phyloP scores from a whole-genome alignment of 2,329 filamentous ascomycete genomes.

The Clarireedia sp. region DNA sequence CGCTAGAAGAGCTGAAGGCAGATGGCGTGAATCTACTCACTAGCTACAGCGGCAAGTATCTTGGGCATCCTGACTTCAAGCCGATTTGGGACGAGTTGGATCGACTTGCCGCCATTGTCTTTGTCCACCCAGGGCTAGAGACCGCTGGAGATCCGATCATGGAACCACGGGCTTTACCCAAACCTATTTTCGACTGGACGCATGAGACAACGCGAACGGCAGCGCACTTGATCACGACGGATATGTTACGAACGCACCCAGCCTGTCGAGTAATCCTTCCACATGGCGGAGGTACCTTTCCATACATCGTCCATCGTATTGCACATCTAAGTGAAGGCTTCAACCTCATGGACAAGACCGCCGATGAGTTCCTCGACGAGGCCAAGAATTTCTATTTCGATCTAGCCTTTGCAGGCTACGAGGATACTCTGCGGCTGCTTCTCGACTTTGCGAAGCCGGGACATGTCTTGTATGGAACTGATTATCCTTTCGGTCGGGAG shows the following conservation, averaged over 20 bases:
- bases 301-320: neutral
- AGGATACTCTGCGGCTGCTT: slow-evolving; percentile 1
- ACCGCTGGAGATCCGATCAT: neutral
- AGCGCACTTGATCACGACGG: neutral
- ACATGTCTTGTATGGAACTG: slow-evolving; percentile 1
- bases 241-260: neutral
- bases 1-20: slow-evolving; percentile 31
- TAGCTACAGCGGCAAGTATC: neutral
- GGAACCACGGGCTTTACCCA: neutral
- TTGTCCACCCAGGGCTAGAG: neutral
- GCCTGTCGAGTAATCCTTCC: neutral
- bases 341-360: neutral
- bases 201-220: slow-evolving; percentile 5
- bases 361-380: neutral
- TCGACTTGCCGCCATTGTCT: neutral
- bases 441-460: slow-evolving; percentile 1
- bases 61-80: neutral
- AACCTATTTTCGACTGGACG: neutral
- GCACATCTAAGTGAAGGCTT: too few species aligned
- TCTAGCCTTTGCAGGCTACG: neutral
- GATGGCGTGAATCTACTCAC: neutral
- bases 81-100: neutral
- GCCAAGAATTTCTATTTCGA: too few species aligned
- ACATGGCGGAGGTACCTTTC: slow-evolving; percentile 1
- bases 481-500: neutral